Evolutionary conservation across 129 eudicot species (phyloP), one percentile per base, ranked within the genome.

Genomic region (Ambrosia trifida): DNA sequence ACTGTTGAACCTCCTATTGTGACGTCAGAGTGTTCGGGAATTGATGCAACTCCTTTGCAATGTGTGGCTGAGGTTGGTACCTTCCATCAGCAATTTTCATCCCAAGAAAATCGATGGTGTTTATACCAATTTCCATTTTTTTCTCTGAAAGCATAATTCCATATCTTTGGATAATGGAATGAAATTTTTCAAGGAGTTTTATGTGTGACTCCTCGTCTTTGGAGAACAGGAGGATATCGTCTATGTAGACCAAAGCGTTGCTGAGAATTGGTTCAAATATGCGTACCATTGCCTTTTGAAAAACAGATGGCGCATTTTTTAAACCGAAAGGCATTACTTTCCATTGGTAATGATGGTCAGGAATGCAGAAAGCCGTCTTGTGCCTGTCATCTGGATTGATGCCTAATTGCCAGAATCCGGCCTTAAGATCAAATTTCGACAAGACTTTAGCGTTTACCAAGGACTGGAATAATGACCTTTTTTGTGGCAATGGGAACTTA

Each of bases 101-200:
- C 2, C 63, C 14, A 2, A 57, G 33, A 7, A 57, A 57, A 20
- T 57, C 63, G 7, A 57, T 57, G 9, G 33, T 1, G 2, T 2
- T 19, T 2, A 24, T 36, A 19, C 63, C 3, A 0, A 7, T 20
- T 20, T 18, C 35, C 63, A 57, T 64, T 64, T 64, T 28, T 38
- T 64, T 64, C 1, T 64, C 51, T 3, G 52, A 64, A 4, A 36
- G 51, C 69, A 64, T 64, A 3, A 64, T 36, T 10, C 47, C 28
- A 19, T 64, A 64, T 1, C 38, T 2, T 13, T 7, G 4, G 3
- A 64, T 51, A 7, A 40, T 7, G 30, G 69, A 40, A 2, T 40
- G 51, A 14, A 40, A 36, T 8, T 36, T 17, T 10, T 3, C 2
- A 31, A 64, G 51, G 0, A 40, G n/a, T 2, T 12, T 33, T 0